These are phyloP conservation scores for Fusarium solani-melongenae DNA, from an alignment of 2,329 filamentous ascomycete genomes.

Conservation along the genomic window DNA sequence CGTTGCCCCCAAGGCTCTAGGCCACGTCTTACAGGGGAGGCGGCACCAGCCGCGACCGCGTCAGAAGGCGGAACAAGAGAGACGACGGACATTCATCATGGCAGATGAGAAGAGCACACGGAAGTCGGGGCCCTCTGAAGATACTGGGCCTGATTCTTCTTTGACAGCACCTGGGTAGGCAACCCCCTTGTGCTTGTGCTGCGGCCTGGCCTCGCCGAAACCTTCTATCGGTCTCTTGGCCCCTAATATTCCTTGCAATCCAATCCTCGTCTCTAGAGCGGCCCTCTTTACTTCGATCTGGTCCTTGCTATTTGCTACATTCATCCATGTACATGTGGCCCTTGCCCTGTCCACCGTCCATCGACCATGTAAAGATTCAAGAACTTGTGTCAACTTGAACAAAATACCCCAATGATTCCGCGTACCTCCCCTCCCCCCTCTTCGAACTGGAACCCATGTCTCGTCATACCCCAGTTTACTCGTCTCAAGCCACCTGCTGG, in stretches of 20 bases:
- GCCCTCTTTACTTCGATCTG: conserved; percentile 21
- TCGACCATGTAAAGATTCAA: conserved; percentile 29
- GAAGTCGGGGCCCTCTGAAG: not conserved
- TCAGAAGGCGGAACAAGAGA: not conserved
- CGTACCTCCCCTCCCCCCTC: conserved; percentile 15
- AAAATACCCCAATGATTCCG: conserved; percentile 10
- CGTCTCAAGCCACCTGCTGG: not conserved
- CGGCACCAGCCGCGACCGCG: conserved; percentile 1
- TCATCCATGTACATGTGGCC: conserved; percentile 32
- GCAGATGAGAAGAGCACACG: not conserved
- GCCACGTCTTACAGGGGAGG: not conserved
- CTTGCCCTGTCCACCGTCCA: conserved; percentile 24
- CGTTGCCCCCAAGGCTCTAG: not conserved
- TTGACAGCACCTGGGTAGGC: not conserved
- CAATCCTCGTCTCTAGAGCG: not conserved
- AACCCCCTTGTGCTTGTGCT: conserved; percentile 12
- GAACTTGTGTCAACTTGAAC: conserved; percentile 19
- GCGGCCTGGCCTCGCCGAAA: conserved; percentile 25
- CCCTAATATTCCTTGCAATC: not conserved
- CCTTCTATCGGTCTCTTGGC: conserved; percentile 3
- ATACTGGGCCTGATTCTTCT: conserved; percentile 20
- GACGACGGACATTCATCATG: not conserved
- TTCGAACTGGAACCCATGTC: conserved; percentile 4
- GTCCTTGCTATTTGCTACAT: conserved; percentile 24
- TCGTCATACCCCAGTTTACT: conserved; percentile 1